Percentiles rank a stretch among this genome's conserved stretches.
phyloP scores from a whole-genome alignment of 1,284 basidiomycete species.

The Trametes sp. region DNA sequence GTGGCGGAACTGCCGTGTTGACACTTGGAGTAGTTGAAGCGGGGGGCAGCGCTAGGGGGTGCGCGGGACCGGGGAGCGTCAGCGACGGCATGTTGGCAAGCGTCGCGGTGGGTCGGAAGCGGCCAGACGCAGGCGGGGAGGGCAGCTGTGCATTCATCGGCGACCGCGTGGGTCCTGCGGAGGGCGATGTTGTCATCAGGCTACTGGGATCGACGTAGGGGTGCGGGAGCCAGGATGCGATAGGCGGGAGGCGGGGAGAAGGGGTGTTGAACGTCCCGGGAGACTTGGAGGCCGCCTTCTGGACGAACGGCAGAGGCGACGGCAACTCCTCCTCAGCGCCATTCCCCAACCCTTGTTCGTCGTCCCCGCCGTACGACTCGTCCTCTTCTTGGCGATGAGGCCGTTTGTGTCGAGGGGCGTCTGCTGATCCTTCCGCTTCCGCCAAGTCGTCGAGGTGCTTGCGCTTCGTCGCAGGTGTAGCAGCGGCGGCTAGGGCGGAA shows the following conservation, averaged over 20 bases:
- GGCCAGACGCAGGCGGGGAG: constrained; percentile 53
- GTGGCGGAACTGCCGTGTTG: neutral
- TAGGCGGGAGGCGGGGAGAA: constrained; percentile 53
- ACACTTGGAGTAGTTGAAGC: neutral
- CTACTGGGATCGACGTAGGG: constrained; percentile 45
- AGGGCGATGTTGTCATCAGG: constrained; percentile 35
- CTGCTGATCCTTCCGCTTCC: neutral
- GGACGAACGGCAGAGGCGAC: constrained; percentile 28
- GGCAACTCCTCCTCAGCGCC: constrained; percentile 28
- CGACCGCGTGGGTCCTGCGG: constrained; percentile 22
- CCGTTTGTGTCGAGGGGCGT: constrained; percentile 5
- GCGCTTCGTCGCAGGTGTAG: constrained; percentile 20
- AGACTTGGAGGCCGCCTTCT: constrained; percentile 10
- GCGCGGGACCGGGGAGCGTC: constrained; percentile 48
- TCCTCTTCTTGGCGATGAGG: constrained; percentile 24
- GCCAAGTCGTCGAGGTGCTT: constrained; percentile 16
- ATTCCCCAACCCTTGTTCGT: constrained; percentile 33
- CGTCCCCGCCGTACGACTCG: constrained; percentile 36
- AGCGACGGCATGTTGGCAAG: constrained; percentile 44
- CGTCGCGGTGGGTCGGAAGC: constrained; percentile 40
- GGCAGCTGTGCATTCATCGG: constrained; percentile 48
- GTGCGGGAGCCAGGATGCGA: constrained; percentile 54
- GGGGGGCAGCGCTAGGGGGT: constrained; percentile 22
- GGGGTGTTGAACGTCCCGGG: constrained; percentile 22
- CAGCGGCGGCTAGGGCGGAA: constrained; percentile 7